These are phyloP conservation scores for Blastomyces emzantsi DNA, from an alignment of 2,329 filamentous ascomycete genomes.

Conservation along the genomic window DNA sequence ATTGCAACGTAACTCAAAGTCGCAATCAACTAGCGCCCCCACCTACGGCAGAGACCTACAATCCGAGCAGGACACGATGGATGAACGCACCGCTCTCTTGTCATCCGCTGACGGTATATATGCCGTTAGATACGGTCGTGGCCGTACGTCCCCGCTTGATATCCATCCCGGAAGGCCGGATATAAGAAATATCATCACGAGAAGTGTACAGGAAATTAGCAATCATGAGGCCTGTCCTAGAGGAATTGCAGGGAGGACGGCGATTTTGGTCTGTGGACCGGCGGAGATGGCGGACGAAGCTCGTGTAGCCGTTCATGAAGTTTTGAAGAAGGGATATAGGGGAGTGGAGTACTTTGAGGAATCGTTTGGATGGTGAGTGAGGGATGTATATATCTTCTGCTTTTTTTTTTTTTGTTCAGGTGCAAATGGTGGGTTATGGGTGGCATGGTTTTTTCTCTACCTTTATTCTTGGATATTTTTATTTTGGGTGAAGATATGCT, in stretches of 20 bases:
- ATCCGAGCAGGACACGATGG: not conserved
- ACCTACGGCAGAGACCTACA: not conserved
- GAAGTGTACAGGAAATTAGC: conserved; percentile 17
- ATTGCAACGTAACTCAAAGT: not conserved
- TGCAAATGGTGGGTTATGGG: not conserved
- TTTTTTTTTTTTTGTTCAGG: not conserved
- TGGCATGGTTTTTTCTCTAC: not conserved
- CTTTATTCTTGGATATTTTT: not conserved
- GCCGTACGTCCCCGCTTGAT: conserved; percentile 11
- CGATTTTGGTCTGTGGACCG: conserved; percentile 36
- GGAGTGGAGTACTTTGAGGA: conserved; percentile 40
- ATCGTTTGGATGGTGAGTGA: conserved; percentile 30
- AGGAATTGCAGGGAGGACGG: conserved; percentile 20
- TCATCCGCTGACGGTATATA: not conserved
- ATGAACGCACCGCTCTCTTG: conserved; percentile 13
- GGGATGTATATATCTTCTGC: not conserved
- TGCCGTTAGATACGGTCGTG: not conserved
- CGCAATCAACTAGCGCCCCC: not conserved
- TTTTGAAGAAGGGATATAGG: conserved; percentile 22
- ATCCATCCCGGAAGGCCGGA: conserved; percentile 28
- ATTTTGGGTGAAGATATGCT: not conserved
- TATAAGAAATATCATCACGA: conserved; percentile 22
- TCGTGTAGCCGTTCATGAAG: conserved; percentile 29
- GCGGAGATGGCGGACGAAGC: conserved; percentile 37
- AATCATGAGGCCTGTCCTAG: conserved; percentile 12